These are phyloP conservation scores for Backusella parvicylindrica DNA, from an alignment of 192 early-diverging fungal genomes.

Conservation along the genomic window DNA sequence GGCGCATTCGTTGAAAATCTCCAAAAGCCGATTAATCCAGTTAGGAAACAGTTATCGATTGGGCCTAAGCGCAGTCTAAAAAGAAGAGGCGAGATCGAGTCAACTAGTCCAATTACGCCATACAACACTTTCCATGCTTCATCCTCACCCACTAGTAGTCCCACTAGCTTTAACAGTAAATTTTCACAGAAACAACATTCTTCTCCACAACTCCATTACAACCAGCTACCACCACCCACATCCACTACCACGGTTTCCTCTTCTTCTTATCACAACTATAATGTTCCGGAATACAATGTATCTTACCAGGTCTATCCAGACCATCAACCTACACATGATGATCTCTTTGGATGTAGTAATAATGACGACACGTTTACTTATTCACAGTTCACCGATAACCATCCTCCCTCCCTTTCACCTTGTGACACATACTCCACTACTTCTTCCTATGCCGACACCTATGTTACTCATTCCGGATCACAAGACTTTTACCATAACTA, in stretches of 20 bases:
- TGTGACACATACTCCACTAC: conserved; percentile 11
- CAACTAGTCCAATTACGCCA: neutral
- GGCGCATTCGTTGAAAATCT: conserved; percentile 30
- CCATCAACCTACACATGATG: neutral
- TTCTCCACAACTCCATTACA: neutral
- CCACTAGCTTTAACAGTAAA: neutral
- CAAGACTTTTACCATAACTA: conserved; percentile 7
- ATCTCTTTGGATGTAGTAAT: neutral
- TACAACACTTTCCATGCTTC: conserved; percentile 1
- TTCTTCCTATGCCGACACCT: conserved; percentile 1
- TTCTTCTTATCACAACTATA: conserved; percentile 4
- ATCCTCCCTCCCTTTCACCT: conserved; percentile 8
- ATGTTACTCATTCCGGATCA: neutral
- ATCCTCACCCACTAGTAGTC: neutral
- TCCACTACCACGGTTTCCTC: neutral
- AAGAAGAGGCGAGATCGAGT: neutral
- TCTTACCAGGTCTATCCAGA: conserved; percentile 10
- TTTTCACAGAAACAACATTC: neutral
- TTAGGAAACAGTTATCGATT: conserved; percentile 7
- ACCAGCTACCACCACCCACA: neutral
- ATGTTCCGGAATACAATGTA: neutral
- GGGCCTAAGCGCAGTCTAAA: neutral
- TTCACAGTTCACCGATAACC: neutral
- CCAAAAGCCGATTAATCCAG: conserved; percentile 9
- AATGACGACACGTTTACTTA: neutral